Conservation (phyloP, 1,284 basidiomycete genomes). For the Fomitopsis palustris region DNA sequence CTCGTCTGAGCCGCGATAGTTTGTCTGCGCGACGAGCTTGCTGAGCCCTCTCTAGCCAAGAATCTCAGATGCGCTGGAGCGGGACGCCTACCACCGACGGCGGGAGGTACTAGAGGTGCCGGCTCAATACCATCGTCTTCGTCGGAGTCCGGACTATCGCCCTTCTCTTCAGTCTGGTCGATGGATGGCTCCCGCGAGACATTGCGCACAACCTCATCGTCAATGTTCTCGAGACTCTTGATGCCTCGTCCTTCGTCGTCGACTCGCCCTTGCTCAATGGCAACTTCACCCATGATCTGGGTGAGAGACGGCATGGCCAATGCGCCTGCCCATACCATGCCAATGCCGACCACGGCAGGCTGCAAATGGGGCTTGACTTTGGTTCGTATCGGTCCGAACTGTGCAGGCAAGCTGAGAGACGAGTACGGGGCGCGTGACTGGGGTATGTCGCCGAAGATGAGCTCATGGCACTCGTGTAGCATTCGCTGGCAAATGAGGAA, state of each 20-base stretch:
- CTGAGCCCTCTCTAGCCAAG: conserved; percentile 3
- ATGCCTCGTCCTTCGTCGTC: conserved; percentile 50
- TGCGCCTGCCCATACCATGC: conserved; percentile 74
- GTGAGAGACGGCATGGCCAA: conserved; percentile 79
- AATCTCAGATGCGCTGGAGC: neutral
- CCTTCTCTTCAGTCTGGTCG: conserved; percentile 38
- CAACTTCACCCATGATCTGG: conserved; percentile 74
- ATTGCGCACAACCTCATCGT: conserved; percentile 30
- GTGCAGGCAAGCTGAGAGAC: conserved; percentile 43
- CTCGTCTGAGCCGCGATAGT: conserved; percentile 67
- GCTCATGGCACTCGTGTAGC: conserved; percentile 91
- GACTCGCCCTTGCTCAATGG: conserved; percentile 84
- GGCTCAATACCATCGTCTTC: conserved; percentile 19
- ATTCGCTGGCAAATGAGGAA: conserved; percentile 93
- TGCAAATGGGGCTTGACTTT: conserved; percentile 72
- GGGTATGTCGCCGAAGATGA: conserved; percentile 91
- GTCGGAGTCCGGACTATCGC: conserved; percentile 26
- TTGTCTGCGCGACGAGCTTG: conserved; percentile 36
- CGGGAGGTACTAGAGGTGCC: conserved; percentile 2
- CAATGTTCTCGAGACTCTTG: conserved; percentile 45
- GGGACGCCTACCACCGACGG: neutral
- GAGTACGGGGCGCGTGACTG: conserved; percentile 65
- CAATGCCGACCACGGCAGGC: conserved; percentile 84
- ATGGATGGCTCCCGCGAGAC: conserved; percentile 20
- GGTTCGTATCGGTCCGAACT: conserved; percentile 47